These are phyloP conservation scores for Taphrina confusa DNA, from an alignment of 1,139 yeast species.

Conservation along the genomic window DNA sequence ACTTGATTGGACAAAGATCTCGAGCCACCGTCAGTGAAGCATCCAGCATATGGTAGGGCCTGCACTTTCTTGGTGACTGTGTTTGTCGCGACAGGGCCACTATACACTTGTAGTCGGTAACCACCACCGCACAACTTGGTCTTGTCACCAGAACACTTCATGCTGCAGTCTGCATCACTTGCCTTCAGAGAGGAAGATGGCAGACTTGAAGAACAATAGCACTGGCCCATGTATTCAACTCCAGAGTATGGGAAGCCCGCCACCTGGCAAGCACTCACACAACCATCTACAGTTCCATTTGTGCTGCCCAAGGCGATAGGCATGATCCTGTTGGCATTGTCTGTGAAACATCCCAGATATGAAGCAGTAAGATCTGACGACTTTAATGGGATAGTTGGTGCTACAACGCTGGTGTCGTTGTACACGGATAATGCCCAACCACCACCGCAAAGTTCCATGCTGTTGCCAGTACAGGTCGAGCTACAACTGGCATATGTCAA, in stretches of 20 bases:
- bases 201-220: slow-evolving; percentile 30
- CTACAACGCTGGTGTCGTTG: slow-evolving; percentile 21
- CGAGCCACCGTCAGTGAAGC: slow-evolving; percentile 29
- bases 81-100: neutral
- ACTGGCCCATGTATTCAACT: slow-evolving; percentile 33
- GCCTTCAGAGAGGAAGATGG: slow-evolving; percentile 19
- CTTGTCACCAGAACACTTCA: slow-evolving; percentile 35
- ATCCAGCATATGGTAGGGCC: slow-evolving; percentile 29
- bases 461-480: slow-evolving; percentile 33
- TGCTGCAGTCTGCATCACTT: slow-evolving; percentile 9
- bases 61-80: neutral
- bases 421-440: slow-evolving; percentile 25
- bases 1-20: slow-evolving; percentile 22
- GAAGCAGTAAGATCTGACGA: slow-evolving; percentile 16
- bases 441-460: slow-evolving; percentile 31
- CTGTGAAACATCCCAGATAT: slow-evolving; percentile 23
- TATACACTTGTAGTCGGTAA: slow-evolving; percentile 29
- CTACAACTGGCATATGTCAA: slow-evolving; percentile 19
- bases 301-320: slow-evolving; percentile 2
- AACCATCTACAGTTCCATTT: slow-evolving; percentile 32
- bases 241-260: slow-evolving; percentile 32
- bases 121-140: slow-evolving; percentile 33
- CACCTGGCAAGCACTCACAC: slow-evolving; percentile 23
- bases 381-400: slow-evolving; percentile 16
- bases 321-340: slow-evolving; percentile 29